Base-by-base conservation (phyloP, 2,329 filamentous ascomycete species). In the Furcasterigmium furcatum region DNA sequence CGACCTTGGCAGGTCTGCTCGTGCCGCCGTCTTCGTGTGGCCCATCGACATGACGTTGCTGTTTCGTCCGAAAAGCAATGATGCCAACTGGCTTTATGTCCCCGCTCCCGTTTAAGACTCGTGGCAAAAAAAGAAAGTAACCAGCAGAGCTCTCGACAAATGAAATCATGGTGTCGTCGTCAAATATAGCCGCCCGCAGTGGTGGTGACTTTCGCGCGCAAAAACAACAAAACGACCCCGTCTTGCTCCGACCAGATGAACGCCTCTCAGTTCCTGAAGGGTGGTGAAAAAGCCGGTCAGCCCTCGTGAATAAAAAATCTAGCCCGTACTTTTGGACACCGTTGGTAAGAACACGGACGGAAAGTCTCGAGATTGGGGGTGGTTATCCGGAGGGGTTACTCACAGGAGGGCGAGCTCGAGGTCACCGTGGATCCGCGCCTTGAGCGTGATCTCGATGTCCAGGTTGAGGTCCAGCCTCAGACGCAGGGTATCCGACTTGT, bases 371-470 rank as follows among this genome's bases (percentile, higher is more conserved):
- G 24, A 12, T 27, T 7, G 22, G 19, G 29, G 9, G 21, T 18
- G 38, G 25, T 42, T 42, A 41, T 43, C 45, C 43, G 21, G 27
- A 16, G 39, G 32, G 12, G 10, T 44, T 40, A 72, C 75, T 65
- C 68, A 79, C 75, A 79, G 67, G 55, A 94, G 74, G 52, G 84
- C 85, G 53, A 94, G 67, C 27, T 88, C 91, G 52, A 95, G 68
- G 69, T 95, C 90, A 59, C 90, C 90, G 57, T 91, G 84, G 53
- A 94, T 91, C 65, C 85, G 85, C 18, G 88, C 88, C 74, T 94
- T 94, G 50, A 94, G 76, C 57, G 90, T 85, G 50, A 94, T 88
- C 65, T 94, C 88, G 41, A 94, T 77, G 54, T 94, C 88, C 46
- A 94, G 72, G 65, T 94, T 94, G 46, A 91, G 74, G 59, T 94